A percentile compares a stretch with the other conserved stretches of the same genome.
phyloP scores from a whole-genome alignment of 345 rosid genomes.

The Cardamine chenopodiifolia region DNA sequence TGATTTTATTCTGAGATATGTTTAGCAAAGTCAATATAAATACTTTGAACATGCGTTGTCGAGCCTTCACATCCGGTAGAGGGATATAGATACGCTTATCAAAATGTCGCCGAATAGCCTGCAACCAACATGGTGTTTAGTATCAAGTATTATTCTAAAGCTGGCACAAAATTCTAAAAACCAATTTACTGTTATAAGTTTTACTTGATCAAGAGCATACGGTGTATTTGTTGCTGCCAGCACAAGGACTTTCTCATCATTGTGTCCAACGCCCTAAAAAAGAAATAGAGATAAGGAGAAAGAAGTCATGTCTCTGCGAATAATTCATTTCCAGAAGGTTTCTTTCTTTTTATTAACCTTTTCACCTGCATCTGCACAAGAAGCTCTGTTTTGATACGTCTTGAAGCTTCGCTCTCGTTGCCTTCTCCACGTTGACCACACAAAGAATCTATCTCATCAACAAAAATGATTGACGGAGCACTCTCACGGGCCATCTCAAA shows the following conservation, averaged over 20 bases:
- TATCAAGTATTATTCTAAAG: background rate
- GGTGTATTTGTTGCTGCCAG: conserved; percentile 96
- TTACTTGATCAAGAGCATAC: conserved; percentile 86
- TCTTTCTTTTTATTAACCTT: background rate
- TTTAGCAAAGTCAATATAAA: background rate
- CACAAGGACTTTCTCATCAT: conserved; percentile 87
- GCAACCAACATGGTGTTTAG: conserved; percentile 39
- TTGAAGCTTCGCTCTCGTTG: conserved; percentile 91
- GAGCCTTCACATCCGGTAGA: conserved; percentile 85
- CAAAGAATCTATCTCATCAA: conserved; percentile 90
- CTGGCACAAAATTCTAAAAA: conserved; percentile 12
- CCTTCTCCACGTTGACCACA: conserved; percentile 96
- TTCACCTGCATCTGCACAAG: conserved; percentile 98
- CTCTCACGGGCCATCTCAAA: conserved; percentile 93
- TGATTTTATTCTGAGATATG: background rate
- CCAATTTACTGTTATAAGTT: conserved; percentile 9
- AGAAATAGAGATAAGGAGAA: background rate
- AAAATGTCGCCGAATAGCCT: conserved; percentile 90
- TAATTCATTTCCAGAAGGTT: conserved; percentile 2
- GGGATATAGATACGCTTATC: conserved; percentile 96
- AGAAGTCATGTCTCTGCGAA: background rate
- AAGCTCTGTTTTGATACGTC: conserved; percentile 94
- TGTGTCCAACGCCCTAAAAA: conserved; percentile 82
- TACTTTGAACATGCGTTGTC: conserved; percentile 92
- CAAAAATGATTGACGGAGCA: conserved; percentile 85